Base-by-base conservation (phyloP, 2,329 filamentous ascomycete species). In the Alternaria consortialis region DNA sequence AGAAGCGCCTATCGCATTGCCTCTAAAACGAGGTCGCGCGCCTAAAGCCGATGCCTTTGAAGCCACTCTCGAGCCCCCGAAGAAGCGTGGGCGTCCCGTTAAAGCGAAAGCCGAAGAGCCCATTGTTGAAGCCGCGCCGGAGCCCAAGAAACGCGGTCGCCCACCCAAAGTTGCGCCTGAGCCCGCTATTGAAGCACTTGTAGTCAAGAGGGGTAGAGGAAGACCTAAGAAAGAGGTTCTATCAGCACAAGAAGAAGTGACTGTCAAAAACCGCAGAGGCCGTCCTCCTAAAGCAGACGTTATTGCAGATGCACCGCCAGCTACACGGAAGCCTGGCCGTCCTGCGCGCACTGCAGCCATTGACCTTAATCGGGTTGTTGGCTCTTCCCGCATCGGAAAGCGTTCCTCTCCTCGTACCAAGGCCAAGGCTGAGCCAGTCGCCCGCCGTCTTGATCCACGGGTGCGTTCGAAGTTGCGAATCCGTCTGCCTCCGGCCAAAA, bases 361-460 rank as follows among this genome's bases (percentile, higher is more conserved):
- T 32, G 25, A 66, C 12, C 64, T 70, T 44, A 57, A 62, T 37
- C 61, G 63, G 37, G 69, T 70, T 20, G 63, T 57, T 23, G 67
- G 65, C 44, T 59, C 72, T 2, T n/a, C 70, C 25, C 71, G 71
- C 46, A 62, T 74, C 50, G 53, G 56, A 43, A 74, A 74, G 56
- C 62, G 65, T 37, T 34, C 64, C 13, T 54, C 62, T 56, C 34
- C 53, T 62, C 29, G 48, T 39, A 27, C 51, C 58, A 66, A 64
- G 46, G 17, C 48, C 39, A 53, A 60, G 44, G 17, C 58, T 31
- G 62, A 52, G 17, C 58, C 60, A 12, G 17, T 58, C 2, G 52
- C 58, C 23, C 56, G 58, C 11, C 70, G 67, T 9, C 63, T 71
- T 39, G 58, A 71, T 34, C 64, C 72, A 3, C 67, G 64, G 47